phyloP scores from a whole-genome alignment of 768 basidiomycete genomes.

The Podaxis pistillaris region DNA sequence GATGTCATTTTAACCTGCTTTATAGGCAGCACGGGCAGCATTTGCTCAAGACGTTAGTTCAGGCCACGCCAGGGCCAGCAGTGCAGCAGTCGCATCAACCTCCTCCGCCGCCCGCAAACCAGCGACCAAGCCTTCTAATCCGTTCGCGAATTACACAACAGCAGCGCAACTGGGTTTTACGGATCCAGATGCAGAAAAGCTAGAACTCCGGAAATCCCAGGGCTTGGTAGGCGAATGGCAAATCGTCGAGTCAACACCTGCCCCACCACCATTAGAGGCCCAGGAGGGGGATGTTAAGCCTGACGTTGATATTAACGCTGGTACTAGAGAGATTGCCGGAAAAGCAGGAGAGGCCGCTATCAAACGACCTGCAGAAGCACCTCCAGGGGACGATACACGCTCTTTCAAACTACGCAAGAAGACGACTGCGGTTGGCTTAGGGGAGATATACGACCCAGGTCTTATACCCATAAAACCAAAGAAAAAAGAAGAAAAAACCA shows the following conservation, averaged over 20 bases:
- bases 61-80: constrained; percentile 48
- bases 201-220: constrained; percentile 56
- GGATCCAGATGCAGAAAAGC: constrained; percentile 73
- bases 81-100: constrained; percentile 31
- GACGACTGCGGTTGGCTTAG: constrained; percentile 56
- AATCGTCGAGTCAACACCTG: constrained; percentile 41
- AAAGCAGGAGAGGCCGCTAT: not conserved
- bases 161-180: constrained; percentile 78
- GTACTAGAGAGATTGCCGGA: not conserved
- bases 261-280: constrained; percentile 19
- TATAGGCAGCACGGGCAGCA: constrained; percentile 75
- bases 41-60: constrained; percentile 77
- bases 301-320: constrained; percentile 30
- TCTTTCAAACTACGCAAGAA: constrained; percentile 70
- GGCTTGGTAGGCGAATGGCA: constrained; percentile 82
- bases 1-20: not conserved
- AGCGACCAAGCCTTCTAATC: constrained; percentile 53
- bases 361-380: constrained; percentile 20
- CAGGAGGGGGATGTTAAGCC: constrained; percentile 33
- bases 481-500: constrained; percentile 44
- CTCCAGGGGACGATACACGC: constrained; percentile 53
- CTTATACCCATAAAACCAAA: constrained; percentile 64
- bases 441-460: constrained; percentile 82
- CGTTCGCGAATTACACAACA: constrained; percentile 85
- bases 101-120: constrained; percentile 40